These are phyloP conservation scores for Brassica napus DNA, from an alignment of 345 rosid genomes.

Conservation along the genomic window Da-Ae NC_063450.1:3421501-3422000, in stretches of 20 bases:
- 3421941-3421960: constrained; percentile 62
- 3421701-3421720: neutral
- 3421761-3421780: neutral
- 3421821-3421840: constrained; percentile 87
- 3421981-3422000: constrained; percentile 66
- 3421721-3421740: neutral
- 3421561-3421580: neutral
- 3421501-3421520: neutral
- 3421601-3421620: neutral
- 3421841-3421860: constrained; percentile 66
- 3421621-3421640: neutral
- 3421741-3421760: neutral
- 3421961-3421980: constrained; percentile 77
- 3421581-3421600: neutral
- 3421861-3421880: constrained; percentile 72
- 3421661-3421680: neutral
- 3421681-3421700: neutral
- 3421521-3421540: neutral
- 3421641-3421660: neutral
- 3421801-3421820: constrained; percentile 29
- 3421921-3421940: constrained; percentile 69
- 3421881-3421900: constrained; percentile 78
- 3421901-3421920: constrained; percentile 74
- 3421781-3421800: neutral
- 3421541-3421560: neutral